Evolutionary conservation across 2,329 filamentous ascomycete genomes (phyloP), one percentile per base, ranked within the genome.

Genomic region (Fusarium siculi): DNA sequence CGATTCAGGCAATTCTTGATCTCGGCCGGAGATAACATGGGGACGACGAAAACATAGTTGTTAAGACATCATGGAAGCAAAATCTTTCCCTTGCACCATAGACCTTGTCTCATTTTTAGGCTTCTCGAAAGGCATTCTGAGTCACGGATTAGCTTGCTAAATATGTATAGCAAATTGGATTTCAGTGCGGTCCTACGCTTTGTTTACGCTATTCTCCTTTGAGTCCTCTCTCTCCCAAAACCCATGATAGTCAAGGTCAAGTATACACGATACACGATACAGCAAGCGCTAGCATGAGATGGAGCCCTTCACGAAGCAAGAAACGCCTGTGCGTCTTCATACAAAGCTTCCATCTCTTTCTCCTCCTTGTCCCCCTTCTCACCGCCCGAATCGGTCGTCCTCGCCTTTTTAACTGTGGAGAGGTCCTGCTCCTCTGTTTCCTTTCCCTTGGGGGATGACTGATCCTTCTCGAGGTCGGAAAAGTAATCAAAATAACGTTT

Each of bases 1-100:
- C 61, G 25, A 47, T 49, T 49, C 39, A 63, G 56, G 56, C 34
- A 67, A 69, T 49, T 52, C 11, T 58, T 5, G 40, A 42, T 44
- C 23, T n/a, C 28, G 10, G 16, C 36, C 21, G 32, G 37, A 30
- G 43, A 30, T 37, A 43, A 50, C 30, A 50, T 58, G 55, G 61
- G 10, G 14, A 54, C 50, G 23, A 28, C 50, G 2, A 21, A 43
- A 37, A 43, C 53, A 19, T 30, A n/a, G 30, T 18, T 28, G 14
- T 19, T 15, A 9, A 53, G 7, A n/a, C 2, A 18, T 39, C 5
- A 3, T 53, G 14, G 19, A 39, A n/a, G 18, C 7, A n/a, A 53
- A n/a, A 25, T 53, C 18, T 23, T 37, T 53, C 50, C 10, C 15
- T n/a, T 25, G 10, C 19, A 16, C 19, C 14, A 28, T 28, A 28